Evolutionary conservation across 768 basidiomycete species (phyloP), one percentile per base, ranked within the genome.

Genomic region (Podaxis sp.): DNA sequence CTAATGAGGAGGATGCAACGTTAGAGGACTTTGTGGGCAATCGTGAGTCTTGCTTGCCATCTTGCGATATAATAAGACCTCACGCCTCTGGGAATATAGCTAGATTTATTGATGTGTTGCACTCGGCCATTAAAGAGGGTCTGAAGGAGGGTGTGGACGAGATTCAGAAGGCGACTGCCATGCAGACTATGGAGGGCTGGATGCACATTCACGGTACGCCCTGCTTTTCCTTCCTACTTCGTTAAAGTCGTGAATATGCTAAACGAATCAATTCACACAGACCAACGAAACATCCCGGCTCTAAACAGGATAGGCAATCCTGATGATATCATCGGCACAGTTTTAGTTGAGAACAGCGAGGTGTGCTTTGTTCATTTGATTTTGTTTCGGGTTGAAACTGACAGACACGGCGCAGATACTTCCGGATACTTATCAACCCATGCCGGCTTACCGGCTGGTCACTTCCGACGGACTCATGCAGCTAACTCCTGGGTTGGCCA

Each of bases 371-470:
- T 22, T 22, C 22, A 1, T 53, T n/a, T 22, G 42, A 33, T 57
- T 22, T 39, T 13, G 39, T 57, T 28, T n/a, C 5, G 19, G 1
- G 26, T 60, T 59, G 6, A 56, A 22, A 19, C n/a, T 33, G 60
- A 22, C 60, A 55, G 36, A 44, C 17, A 19, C 26, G 61, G 40
- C 53, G 42, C 17, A 90, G 89, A 87, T 92, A 36, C 69, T 82
- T 9, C 69, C 86, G 0, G 85, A 89, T 28, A 94, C 92, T 1
- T 94, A 93, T 67, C 85, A 90, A 68, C 81, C 88, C 4, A 93
- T 94, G 92, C 91, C 92, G 0, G 81, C 92, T 6, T 94, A 94
- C 72, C 85, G 93, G 19, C 64, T 93, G 17, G 92, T 89, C 73
- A 94, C 93, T 1, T 73, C 82, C 11, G 89, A 93, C 63, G 93